Evolutionary conservation across 2,329 filamentous ascomycete genomes (phyloP).

Genomic region (Onygenales sp.): DNA sequence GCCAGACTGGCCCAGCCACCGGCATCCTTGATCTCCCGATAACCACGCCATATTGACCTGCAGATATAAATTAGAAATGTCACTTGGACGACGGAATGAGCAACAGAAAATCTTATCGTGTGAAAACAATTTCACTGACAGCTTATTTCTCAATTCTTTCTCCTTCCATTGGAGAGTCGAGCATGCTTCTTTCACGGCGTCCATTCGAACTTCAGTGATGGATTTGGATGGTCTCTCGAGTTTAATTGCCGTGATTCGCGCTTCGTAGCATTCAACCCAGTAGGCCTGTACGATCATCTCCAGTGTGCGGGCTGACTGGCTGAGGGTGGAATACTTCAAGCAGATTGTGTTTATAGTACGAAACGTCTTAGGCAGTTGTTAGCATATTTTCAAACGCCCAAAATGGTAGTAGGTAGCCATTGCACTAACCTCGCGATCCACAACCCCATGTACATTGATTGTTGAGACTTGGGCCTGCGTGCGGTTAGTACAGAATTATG

Average conservation of each 20-base stretch:
- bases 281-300: constrained; percentile 50
- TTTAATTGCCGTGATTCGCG: constrained; percentile 37
- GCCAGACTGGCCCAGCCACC: constrained; percentile 48
- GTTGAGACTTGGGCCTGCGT: neutral
- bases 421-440: constrained; percentile 2
- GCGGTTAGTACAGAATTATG: neutral
- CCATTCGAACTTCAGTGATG: constrained; percentile 41
- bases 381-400: neutral
- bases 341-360: constrained; percentile 16
- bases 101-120: too few species aligned
- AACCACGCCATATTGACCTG: constrained; percentile 47
- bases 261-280: constrained; percentile 48
- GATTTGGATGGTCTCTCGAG: constrained; percentile 33
- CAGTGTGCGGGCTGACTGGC: constrained; percentile 45
- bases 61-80: neutral
- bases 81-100: neutral
- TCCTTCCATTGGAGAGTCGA: constrained; percentile 47
- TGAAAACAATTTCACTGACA: constrained; percentile 9
- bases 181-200: constrained; percentile 45
- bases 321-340: constrained; percentile 29
- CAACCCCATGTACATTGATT: constrained; percentile 1
- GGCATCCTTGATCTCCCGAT: constrained; percentile 49
- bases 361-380: constrained; percentile 11
- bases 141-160: constrained; percentile 45
- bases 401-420: neutral